Evolutionary conservation across 169 alveolate species (phyloP), one percentile per base, ranked within the genome.

Genomic region (Besnoitia besnoiti): DNA sequence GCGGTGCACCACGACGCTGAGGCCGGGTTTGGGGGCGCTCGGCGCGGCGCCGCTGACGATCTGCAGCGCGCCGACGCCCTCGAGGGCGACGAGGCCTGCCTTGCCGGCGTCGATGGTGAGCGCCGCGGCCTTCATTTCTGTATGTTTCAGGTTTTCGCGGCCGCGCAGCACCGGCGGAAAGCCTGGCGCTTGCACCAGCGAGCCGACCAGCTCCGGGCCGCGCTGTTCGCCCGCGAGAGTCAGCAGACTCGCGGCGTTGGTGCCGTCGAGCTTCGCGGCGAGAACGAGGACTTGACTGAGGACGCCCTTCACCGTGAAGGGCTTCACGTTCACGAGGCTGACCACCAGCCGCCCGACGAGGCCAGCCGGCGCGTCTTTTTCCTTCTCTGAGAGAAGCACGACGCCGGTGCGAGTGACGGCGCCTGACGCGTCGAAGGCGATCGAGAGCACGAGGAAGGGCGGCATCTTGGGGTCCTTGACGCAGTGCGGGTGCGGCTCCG

Each of bases 401-500:
- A 73, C 82, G 12, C 39, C 82, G 24, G 82, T 73, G 8, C 46
- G 39, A 51, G 87, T 14, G n/a, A n/a, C 7, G 2, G 80, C 39
- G 40, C 80, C 10, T 42, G 47, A 14, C 44, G 19, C 80, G 47
- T 37, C 21, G 40, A 77, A 77, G 40, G 61, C 40, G 37, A 77
- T n/a, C 21, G 49, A 27, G 61, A 77, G 87, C 35, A 77, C 87
- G 44, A 77, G n/a, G 40, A 40, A 44, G 37, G 87, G 87, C 33
- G 87, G 87, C 50, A 44, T 27, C 16, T 19, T 27, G 10, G 87
- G 87, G 33, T 77, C 87, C 59, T 77, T 77, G 50, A 24, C n/a
- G 21, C 50, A 77, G 59, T 42, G 87, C 3, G 87, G 87, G 40
- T 77, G 87, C 33, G 87, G 87, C 49, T 19, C 61, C 5, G 87